Conservation (phyloP, 2,329 filamentous ascomycete species). For the Xylaria sp. region DNA sequence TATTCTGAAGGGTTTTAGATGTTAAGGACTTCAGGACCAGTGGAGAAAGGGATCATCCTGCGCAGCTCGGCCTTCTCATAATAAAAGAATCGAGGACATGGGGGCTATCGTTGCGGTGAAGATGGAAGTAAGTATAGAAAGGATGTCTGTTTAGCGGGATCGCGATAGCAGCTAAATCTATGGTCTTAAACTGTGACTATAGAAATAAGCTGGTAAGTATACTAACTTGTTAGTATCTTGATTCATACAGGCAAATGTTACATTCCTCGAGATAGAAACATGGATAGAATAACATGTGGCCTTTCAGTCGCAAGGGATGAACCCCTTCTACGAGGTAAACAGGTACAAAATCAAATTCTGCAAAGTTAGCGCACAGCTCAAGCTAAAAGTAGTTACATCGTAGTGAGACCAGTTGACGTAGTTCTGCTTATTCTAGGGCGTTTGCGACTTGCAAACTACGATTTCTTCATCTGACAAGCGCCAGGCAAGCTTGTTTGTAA, state of each 20-base stretch:
- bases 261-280: too few species aligned
- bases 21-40: neutral
- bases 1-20: too few species aligned
- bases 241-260: too few species aligned
- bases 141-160: constrained; percentile 13
- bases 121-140: constrained; percentile 11
- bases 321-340: too few species aligned
- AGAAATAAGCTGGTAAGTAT: neutral
- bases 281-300: too few species aligned
- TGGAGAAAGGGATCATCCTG: neutral
- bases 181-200: constrained; percentile 12
- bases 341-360: neutral
- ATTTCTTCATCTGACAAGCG: neutral
- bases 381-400: neutral
- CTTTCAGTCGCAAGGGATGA: too few species aligned
- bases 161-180: constrained; percentile 8
- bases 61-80: constrained; percentile 4
- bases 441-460: neutral
- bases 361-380: neutral
- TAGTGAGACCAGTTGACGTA: too few species aligned
- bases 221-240: neutral
- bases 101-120: constrained; percentile 3
- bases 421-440: too few species aligned
- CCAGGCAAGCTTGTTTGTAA: neutral
- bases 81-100: constrained; percentile 4